Percentiles rank a stretch among this genome's conserved stretches.
Conservation (phyloP, 345 rosid genomes). For the Citrus mangshanensis region DNA sequence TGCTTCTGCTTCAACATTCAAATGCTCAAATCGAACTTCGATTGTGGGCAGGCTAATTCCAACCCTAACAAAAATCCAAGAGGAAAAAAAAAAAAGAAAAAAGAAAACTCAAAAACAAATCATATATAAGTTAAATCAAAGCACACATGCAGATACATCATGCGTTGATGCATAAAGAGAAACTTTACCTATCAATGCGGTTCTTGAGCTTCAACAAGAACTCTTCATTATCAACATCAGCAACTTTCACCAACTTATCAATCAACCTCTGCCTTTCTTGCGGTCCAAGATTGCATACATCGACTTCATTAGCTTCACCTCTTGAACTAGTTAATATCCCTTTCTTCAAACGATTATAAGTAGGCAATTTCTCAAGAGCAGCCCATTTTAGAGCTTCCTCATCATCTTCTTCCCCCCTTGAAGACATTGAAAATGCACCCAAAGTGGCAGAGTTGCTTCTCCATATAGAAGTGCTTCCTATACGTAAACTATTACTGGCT, state of each 20-base stretch:
- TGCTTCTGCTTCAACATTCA: conserved; percentile 31
- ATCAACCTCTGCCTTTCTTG: conserved; percentile 22
- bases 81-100: too few relatives aligned
- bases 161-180: neutral
- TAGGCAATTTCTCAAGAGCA: neutral
- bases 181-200: conserved; percentile 25
- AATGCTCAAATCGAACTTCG: conserved; percentile 43
- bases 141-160: too few relatives aligned
- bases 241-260: conserved; percentile 26
- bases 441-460: neutral
- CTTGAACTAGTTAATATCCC: conserved; percentile 26
- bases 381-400: neutral
- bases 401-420: neutral
- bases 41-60: conserved; percentile 36
- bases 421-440: neutral
- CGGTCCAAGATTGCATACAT: conserved; percentile 18
- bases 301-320: conserved; percentile 18
- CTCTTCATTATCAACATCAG: conserved; percentile 34
- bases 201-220: conserved; percentile 32
- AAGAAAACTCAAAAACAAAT: too few relatives aligned
- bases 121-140: too few relatives aligned
- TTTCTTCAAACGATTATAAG: conserved; percentile 16
- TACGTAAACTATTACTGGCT: neutral
- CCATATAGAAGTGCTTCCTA: neutral
- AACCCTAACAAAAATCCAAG: conserved; percentile 25